Conservation (phyloP, 1,284 basidiomycete genomes). For the Quambalaria eucalypti region DNA sequence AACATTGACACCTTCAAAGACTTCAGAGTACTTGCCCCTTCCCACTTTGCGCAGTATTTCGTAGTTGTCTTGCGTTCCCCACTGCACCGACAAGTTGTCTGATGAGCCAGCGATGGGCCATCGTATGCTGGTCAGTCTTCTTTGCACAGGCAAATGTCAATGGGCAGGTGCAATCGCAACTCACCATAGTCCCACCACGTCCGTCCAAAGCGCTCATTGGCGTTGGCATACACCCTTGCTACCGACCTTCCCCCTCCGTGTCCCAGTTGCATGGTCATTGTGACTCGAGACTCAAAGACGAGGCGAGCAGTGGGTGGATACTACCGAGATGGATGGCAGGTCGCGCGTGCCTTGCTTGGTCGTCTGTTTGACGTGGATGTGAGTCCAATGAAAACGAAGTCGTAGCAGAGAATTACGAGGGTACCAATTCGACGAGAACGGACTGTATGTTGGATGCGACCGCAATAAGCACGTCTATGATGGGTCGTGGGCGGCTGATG, state of each 20-base stretch:
- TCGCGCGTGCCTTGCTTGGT: background rate
- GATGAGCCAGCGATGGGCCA: background rate
- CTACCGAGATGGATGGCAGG: too few relatives aligned
- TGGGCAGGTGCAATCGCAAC: slow-evolving; percentile 46
- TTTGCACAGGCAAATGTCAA: background rate
- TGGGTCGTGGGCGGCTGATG: too few relatives aligned
- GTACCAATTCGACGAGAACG: too few relatives aligned
- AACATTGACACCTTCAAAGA: slow-evolving; percentile 93
- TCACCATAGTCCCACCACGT: slow-evolving; percentile 60
- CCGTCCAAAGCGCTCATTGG: slow-evolving; percentile 56
- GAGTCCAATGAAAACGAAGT: too few relatives aligned
- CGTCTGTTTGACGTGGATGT: background rate
- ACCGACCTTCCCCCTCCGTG: slow-evolving; percentile 25
- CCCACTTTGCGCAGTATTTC: slow-evolving; percentile 97
- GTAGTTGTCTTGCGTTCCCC: slow-evolving; percentile 76
- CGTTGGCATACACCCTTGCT: slow-evolving; percentile 55
- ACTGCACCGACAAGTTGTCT: slow-evolving; percentile 43
- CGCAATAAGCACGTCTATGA: too few relatives aligned
- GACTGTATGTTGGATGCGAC: too few relatives aligned
- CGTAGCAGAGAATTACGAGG: too few relatives aligned
- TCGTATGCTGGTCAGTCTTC: background rate
- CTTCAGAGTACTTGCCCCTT: slow-evolving; percentile 66
- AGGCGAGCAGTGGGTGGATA: slow-evolving; percentile 10
- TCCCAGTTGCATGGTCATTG: slow-evolving; percentile 1
- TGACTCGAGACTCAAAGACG: slow-evolving; percentile 3